These are phyloP conservation scores for Coccomyxa sp. DNA, from an alignment of 139 green algal genomes.

Conservation along the genomic window DNA sequence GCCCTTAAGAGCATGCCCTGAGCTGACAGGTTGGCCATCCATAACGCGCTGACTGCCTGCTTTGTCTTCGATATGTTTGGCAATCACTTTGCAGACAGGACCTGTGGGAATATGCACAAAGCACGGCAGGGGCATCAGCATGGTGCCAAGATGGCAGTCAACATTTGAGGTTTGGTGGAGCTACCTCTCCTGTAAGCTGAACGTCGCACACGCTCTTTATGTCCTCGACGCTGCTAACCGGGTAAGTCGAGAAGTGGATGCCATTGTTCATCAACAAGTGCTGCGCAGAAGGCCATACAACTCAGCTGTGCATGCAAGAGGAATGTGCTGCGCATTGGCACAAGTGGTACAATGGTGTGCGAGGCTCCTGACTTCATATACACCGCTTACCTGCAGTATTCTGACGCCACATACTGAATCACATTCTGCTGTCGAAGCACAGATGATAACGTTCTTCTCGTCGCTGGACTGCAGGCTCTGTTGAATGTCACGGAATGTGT, in stretches of 20 bases:
- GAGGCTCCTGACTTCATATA: neutral
- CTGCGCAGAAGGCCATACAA: slow-evolving; percentile 20
- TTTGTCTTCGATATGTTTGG: neutral
- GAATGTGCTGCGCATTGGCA: neutral
- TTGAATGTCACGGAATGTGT: too few species aligned
- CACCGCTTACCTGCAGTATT: slow-evolving; percentile 52
- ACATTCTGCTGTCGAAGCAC: slow-evolving; percentile 55
- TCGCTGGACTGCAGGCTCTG: slow-evolving; percentile 37
- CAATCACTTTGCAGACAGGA: neutral
- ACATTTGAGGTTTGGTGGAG: slow-evolving; percentile 11
- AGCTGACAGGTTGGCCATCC: too few species aligned
- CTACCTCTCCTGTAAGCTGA: slow-evolving; percentile 3
- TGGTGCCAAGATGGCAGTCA: too few species aligned
- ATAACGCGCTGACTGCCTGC: neutral
- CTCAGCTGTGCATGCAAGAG: neutral
- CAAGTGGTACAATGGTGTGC: neutral
- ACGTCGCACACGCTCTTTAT: slow-evolving; percentile 26
- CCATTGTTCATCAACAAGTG: slow-evolving; percentile 29
- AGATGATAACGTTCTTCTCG: slow-evolving; percentile 60
- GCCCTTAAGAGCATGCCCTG: too few species aligned
- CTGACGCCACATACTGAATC: slow-evolving; percentile 67
- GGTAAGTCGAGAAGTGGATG: slow-evolving; percentile 34
- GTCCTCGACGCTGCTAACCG: slow-evolving; percentile 49
- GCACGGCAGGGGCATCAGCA: too few species aligned
- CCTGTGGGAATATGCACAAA: neutral